phyloP scores from a whole-genome alignment of 2,329 filamentous ascomycete genomes.

The Aspergillus versicolor region DNA sequence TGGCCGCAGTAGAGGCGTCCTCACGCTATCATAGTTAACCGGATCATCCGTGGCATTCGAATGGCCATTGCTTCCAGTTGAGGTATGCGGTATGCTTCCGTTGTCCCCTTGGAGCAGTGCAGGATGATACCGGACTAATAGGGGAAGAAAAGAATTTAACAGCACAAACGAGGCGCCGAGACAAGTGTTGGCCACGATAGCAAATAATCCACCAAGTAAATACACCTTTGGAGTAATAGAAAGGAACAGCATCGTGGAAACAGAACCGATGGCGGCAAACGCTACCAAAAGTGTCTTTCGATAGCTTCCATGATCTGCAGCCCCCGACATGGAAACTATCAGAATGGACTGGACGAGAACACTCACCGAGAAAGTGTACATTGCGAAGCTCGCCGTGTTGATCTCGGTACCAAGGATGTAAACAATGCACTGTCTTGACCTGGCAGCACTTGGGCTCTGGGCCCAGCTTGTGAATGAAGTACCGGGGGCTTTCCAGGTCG shows the following conservation, averaged over 20 bases:
- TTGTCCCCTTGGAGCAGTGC: conserved; percentile 38
- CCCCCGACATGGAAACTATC: conserved; percentile 94
- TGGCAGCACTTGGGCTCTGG: conserved; percentile 20
- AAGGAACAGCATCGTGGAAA: conserved; percentile 85
- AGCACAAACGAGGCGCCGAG: conserved; percentile 95
- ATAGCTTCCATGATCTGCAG: conserved; percentile 90
- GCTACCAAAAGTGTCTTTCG: conserved; percentile 80
- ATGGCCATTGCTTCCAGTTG: conserved; percentile 10
- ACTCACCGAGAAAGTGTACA: conserved; percentile 96
- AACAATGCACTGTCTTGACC: conserved; percentile 72
- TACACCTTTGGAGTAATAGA: conserved; percentile 74
- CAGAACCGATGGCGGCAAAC: conserved; percentile 81
- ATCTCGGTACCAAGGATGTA: conserved; percentile 79
- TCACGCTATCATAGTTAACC: conserved; percentile 11
- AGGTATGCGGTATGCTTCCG: conserved; percentile 1
- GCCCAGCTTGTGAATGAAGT: neutral
- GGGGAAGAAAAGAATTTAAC: conserved; percentile 88
- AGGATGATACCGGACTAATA: conserved; percentile 85
- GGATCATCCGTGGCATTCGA: conserved; percentile 9
- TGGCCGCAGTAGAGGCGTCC: conserved; percentile 28
- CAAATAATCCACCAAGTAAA: conserved; percentile 75
- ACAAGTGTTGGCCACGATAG: conserved; percentile 87
- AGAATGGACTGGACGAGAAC: conserved; percentile 85
- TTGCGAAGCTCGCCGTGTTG: conserved; percentile 94
- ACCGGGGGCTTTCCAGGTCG: conserved; percentile 53